These are phyloP conservation scores for Rhododendron ovatum DNA, from an alignment of 148 eudicot species.

Conservation along the genomic window DNA sequence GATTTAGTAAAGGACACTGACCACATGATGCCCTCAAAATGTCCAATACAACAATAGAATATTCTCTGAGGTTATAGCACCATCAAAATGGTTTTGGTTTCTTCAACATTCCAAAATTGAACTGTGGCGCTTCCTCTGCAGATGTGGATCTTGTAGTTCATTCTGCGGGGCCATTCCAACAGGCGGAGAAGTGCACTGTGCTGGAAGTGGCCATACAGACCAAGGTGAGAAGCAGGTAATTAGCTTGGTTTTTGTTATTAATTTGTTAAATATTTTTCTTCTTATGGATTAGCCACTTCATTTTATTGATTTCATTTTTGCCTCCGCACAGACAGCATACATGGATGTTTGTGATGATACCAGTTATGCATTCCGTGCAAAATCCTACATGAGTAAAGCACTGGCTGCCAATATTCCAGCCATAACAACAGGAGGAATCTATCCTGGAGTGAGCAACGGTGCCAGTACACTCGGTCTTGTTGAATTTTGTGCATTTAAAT, in stretches of 20 bases:
- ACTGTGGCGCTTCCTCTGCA: slow-evolving; percentile 23
- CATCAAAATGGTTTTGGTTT: neutral
- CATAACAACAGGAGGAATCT: slow-evolving; percentile 92
- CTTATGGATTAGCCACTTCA: neutral
- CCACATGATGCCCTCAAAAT: neutral
- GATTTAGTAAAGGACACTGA: neutral
- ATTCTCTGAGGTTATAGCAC: neutral
- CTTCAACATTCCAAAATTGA: neutral
- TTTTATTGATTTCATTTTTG: slow-evolving; percentile 5
- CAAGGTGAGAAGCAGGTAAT: slow-evolving; percentile 93
- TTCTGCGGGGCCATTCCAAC: slow-evolving; percentile 96
- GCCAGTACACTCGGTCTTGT: slow-evolving; percentile 8
- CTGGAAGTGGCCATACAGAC: slow-evolving; percentile 96
- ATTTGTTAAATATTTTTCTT: neutral
- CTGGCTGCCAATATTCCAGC: slow-evolving; percentile 77
- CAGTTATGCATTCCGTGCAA: slow-evolving; percentile 71
- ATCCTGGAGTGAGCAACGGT: slow-evolving; percentile 99
- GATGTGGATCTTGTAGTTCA: slow-evolving; percentile 96
- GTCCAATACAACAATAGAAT: neutral
- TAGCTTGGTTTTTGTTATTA: slow-evolving; percentile 12
- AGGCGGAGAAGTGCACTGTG: slow-evolving; percentile 67
- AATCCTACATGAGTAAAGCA: slow-evolving; percentile 72
- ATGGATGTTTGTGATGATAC: slow-evolving; percentile 95
- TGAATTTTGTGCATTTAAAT: neutral
- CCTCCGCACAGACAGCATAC: slow-evolving; percentile 72